These are phyloP conservation scores for Ustulina deusta DNA, from an alignment of 2,329 filamentous ascomycete species.

Conservation along the genomic window DNA sequence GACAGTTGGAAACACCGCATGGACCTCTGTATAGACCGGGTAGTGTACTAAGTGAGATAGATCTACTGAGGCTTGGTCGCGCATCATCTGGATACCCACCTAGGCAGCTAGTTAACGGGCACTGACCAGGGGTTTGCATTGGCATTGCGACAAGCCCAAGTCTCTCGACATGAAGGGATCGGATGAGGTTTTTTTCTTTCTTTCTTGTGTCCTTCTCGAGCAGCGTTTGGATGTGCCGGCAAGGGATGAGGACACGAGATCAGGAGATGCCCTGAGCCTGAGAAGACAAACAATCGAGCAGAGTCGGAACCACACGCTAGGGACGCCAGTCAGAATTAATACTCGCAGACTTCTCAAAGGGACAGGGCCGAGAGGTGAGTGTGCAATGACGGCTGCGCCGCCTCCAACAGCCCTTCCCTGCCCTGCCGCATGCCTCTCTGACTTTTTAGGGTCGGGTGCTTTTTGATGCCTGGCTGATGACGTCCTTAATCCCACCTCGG, in stretches of 20 bases:
- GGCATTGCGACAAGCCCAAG: background rate
- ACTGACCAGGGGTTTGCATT: constrained; percentile 24
- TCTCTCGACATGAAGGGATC: background rate
- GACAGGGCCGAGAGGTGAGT: constrained; percentile 11
- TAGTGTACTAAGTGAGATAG: constrained; percentile 20
- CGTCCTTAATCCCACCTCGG: constrained; percentile 27
- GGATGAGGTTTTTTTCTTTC: background rate
- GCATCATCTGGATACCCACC: constrained; percentile 35
- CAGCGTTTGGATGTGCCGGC: background rate
- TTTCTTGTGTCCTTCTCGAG: background rate
- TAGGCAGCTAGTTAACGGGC: constrained; percentile 29
- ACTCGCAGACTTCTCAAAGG: background rate
- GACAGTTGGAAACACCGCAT: constrained; percentile 4
- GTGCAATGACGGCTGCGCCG: constrained; percentile 36
- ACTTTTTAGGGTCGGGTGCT: constrained; percentile 3
- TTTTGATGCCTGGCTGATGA: constrained; percentile 17
- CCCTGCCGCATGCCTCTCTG: constrained; percentile 4
- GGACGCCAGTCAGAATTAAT: constrained; percentile 12
- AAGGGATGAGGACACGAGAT: background rate
- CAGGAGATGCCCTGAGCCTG: background rate
- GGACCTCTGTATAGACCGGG: constrained; percentile 16
- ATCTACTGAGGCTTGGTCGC: constrained; percentile 33
- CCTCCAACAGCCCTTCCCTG: constrained; percentile 34
- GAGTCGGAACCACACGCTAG: constrained; percentile 4
- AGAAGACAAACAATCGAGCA: background rate